phyloP scores from a whole-genome alignment of 306 rosid genomes.

The Comarum palustre region DNA sequence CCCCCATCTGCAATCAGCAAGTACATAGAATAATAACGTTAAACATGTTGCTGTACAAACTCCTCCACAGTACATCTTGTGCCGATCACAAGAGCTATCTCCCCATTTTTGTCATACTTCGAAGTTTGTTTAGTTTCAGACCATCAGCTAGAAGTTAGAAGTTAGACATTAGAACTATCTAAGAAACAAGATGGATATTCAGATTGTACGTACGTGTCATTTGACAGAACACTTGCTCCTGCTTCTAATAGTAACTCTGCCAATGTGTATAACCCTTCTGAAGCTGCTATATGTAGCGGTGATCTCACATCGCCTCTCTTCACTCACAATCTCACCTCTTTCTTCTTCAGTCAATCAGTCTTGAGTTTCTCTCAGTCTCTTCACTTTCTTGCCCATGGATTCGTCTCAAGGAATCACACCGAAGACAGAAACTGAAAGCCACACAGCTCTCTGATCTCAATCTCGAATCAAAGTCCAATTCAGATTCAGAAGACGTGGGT shows the following conservation, averaged over 20 bases:
- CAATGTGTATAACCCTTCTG: slow-evolving; percentile 49
- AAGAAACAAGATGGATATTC: not conserved
- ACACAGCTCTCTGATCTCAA: no score
- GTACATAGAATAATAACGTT: not conserved
- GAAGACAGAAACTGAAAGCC: no score
- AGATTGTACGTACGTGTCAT: slow-evolving; percentile 59
- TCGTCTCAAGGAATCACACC: no score
- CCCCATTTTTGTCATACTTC: not conserved
- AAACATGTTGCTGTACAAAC: not conserved
- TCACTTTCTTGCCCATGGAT: no score
- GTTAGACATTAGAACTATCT: not conserved
- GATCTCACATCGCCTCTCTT: no score
- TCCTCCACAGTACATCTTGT: not conserved
- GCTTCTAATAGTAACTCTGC: slow-evolving; percentile 51
- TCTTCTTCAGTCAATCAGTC: no score
- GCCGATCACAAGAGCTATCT: not conserved
- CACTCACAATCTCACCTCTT: no score
- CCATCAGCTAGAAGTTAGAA: not conserved
- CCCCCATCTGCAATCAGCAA: slow-evolving; percentile 59
- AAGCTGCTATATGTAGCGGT: slow-evolving; percentile 60
- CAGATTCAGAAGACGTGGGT: no score
- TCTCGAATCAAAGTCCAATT: no score
- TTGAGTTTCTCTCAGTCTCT: no score
- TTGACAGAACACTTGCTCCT: slow-evolving; percentile 59
- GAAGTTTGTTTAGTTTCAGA: not conserved